phyloP scores from a whole-genome alignment of 2,329 filamentous ascomycete species.

The Aspergillus japonicus region DNA sequence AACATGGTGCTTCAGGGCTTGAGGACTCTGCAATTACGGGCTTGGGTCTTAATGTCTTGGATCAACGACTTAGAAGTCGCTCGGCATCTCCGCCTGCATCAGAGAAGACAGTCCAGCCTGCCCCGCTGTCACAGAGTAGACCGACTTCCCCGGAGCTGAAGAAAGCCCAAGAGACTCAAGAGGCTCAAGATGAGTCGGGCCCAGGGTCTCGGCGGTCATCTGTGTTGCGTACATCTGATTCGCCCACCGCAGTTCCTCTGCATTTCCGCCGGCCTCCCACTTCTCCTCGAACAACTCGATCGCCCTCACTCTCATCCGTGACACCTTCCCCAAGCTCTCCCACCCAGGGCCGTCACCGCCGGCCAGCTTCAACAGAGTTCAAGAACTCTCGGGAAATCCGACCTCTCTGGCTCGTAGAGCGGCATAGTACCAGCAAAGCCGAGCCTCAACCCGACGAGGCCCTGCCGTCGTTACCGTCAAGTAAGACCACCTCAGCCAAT shows the following conservation, averaged over 20 bases:
- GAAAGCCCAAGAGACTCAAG: neutral
- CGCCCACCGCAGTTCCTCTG: slow-evolving; percentile 57
- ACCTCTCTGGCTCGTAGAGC: slow-evolving; percentile 79
- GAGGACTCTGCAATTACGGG: slow-evolving; percentile 21
- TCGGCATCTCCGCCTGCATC: slow-evolving; percentile 34
- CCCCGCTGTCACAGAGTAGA: slow-evolving; percentile 34
- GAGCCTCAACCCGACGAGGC: slow-evolving; percentile 42
- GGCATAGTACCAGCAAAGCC: slow-evolving; percentile 47
- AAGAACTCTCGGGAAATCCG: slow-evolving; percentile 65
- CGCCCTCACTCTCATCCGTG: slow-evolving; percentile 39
- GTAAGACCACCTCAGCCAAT: slow-evolving; percentile 49
- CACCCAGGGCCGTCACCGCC: slow-evolving; percentile 44
- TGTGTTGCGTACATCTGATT: slow-evolving; percentile 34
- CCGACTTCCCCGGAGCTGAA: slow-evolving; percentile 31
- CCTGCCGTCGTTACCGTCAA: slow-evolving; percentile 53
- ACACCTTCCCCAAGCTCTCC: slow-evolving; percentile 44
- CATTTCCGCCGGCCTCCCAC: slow-evolving; percentile 54
- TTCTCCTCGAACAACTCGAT: slow-evolving; percentile 45
- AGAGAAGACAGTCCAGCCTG: slow-evolving; percentile 29
- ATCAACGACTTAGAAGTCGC: slow-evolving; percentile 34
- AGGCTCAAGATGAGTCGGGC: slow-evolving; percentile 13
- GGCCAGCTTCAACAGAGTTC: slow-evolving; percentile 54
- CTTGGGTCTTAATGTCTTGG: slow-evolving; percentile 21
- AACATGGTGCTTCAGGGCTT: slow-evolving; percentile 49
- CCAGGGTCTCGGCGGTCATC: slow-evolving; percentile 30